Conservation (phyloP, 495 filamentous ascomycete genomes). For the Penicillium crystallinum region DNA sequence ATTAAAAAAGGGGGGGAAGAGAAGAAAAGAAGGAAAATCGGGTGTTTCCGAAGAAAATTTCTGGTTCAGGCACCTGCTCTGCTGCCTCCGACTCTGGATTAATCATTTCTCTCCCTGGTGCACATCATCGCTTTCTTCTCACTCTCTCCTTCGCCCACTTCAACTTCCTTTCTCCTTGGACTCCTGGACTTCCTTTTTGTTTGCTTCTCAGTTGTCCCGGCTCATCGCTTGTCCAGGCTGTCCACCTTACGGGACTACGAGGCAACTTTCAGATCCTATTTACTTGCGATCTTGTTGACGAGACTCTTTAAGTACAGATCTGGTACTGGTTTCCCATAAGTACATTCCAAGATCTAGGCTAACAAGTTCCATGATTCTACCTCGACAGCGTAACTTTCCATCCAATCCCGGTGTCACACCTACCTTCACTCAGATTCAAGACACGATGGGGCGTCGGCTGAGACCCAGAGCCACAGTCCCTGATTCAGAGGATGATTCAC, state of each 20-base stretch:
- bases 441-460: constrained; percentile 17
- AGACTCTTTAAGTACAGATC: too few species aligned
- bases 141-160: neutral
- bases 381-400: neutral
- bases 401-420: neutral
- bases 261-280: too few species aligned
- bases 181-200: too few species aligned
- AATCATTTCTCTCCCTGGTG: neutral
- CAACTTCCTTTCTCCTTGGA: neutral
- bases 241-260: too few species aligned
- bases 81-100: neutral
- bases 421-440: neutral
- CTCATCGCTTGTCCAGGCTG: too few species aligned
- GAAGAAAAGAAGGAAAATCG: neutral
- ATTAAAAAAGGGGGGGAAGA: neutral
- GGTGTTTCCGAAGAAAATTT: constrained; percentile 16
- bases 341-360: too few species aligned
- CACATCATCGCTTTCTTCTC: neutral
- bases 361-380: neutral
- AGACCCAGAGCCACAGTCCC: constrained; percentile 9
- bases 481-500: constrained; percentile 23
- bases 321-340: too few species aligned
- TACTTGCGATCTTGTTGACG: too few species aligned
- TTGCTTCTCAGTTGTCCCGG: too few species aligned
- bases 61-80: constrained; percentile 25